phyloP scores from a whole-genome alignment of 2,329 filamentous ascomycete species.

The Penicillium sp. region DNA sequence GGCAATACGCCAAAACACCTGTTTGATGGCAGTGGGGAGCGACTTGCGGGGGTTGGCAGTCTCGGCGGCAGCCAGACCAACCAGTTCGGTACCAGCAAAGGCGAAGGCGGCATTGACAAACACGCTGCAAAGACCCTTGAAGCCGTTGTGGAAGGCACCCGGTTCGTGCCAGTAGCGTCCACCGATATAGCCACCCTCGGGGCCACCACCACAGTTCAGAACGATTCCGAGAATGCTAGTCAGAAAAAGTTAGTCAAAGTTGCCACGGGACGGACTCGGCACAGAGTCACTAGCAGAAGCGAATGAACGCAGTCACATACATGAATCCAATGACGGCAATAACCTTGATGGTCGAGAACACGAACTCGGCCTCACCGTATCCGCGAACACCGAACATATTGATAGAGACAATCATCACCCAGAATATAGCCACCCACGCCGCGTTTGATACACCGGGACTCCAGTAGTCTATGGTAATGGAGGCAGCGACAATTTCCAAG shows the following conservation, averaged over 20 bases:
- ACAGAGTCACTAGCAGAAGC: background rate
- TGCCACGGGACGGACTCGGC: background rate
- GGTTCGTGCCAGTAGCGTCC: conserved; percentile 75
- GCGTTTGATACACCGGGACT: conserved; percentile 65
- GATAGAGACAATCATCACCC: conserved; percentile 73
- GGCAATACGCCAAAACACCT: conserved; percentile 92
- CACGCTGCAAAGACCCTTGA: conserved; percentile 66
- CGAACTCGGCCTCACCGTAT: conserved; percentile 87
- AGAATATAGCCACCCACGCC: conserved; percentile 82
- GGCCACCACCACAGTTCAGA: conserved; percentile 79
- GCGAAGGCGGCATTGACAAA: conserved; percentile 67
- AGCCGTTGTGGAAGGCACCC: conserved; percentile 72
- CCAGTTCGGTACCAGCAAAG: conserved; percentile 65
- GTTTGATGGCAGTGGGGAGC: conserved; percentile 84
- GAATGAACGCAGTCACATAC: conserved; percentile 53
- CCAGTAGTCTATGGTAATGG: conserved; percentile 85
- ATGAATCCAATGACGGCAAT: conserved; percentile 86
- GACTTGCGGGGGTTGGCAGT: conserved; percentile 66
- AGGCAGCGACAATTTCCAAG: conserved; percentile 83
- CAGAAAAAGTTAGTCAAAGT: conserved; percentile 21
- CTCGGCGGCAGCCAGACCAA: conserved; percentile 64
- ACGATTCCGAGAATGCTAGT: conserved; percentile 78
- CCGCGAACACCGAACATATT: conserved; percentile 87
- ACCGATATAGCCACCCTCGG: conserved; percentile 75
- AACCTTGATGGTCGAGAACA: conserved; percentile 85